Conservation (phyloP, 73 alveolate genomes). For the Strombidium stylifer region DNA sequence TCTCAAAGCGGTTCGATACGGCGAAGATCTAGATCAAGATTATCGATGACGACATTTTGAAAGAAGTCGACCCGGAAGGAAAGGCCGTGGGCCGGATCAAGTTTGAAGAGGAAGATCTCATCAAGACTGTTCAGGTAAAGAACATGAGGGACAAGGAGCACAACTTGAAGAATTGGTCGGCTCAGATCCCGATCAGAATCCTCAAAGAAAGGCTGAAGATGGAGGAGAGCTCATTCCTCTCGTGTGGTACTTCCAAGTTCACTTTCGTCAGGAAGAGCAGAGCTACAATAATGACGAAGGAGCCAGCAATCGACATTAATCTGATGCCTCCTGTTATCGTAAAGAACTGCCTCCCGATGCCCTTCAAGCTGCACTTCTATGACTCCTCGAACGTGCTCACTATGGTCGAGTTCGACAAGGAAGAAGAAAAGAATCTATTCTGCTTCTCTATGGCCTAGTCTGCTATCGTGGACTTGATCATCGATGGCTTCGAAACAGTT, state of each 20-base stretch:
- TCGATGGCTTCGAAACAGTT: too few species aligned
- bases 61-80: slow-evolving; percentile 9
- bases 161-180: slow-evolving; percentile 38
- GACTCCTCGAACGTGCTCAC: slow-evolving; percentile 28
- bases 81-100: too few species aligned
- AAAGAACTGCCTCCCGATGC: slow-evolving; percentile 51
- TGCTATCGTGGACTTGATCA: not conserved
- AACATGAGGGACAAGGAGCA: not conserved
- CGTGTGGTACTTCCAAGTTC: slow-evolving; percentile 36
- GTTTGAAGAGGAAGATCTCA: too few species aligned
- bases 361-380: not conserved
- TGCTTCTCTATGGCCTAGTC: slow-evolving; percentile 14
- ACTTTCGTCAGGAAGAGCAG: slow-evolving; percentile 32
- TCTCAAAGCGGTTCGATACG: slow-evolving; percentile 8
- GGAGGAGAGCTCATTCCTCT: slow-evolving; percentile 15
- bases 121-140: not conserved
- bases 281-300: slow-evolving; percentile 21
- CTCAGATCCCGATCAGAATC: slow-evolving; percentile 10
- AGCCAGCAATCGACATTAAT: too few species aligned
- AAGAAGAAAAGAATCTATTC: slow-evolving; percentile 31
- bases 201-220: slow-evolving; percentile 13
- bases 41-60: not conserved
- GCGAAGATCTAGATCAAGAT: slow-evolving; percentile 29
- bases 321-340: slow-evolving; percentile 49
- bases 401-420: slow-evolving; percentile 14